These are phyloP conservation scores for Suillus tomentosus DNA, from an alignment of 768 basidiomycete genomes.

Conservation along the genomic window DNA sequence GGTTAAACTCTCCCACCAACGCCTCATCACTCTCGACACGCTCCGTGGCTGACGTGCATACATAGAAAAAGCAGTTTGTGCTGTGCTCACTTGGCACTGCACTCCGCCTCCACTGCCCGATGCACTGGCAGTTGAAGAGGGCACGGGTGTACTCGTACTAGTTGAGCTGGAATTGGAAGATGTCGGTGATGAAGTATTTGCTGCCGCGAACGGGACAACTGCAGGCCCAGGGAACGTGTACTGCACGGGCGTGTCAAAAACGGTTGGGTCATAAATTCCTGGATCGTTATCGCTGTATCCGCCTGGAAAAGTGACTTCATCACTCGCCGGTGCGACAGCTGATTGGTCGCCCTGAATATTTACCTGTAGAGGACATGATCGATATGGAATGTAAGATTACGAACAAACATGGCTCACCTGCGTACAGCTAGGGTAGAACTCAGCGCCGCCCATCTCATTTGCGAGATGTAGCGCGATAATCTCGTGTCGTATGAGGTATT, in stretches of 20 bases:
- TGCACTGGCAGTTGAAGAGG: constrained; percentile 14
- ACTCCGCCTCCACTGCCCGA: constrained; percentile 12
- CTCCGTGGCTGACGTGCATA: constrained; percentile 25
- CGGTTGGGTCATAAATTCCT: constrained; percentile 61
- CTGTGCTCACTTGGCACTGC: constrained; percentile 27
- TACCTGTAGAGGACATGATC: constrained; percentile 37
- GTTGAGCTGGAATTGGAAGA: constrained; percentile 21
- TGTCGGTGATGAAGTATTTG: constrained; percentile 14
- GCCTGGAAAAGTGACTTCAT: constrained; percentile 70
- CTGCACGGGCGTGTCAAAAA: constrained; percentile 34
- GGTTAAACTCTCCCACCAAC: constrained; percentile 7
- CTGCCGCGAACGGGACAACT: constrained; percentile 42
- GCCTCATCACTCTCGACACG: constrained; percentile 35
- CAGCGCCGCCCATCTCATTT: constrained; percentile 58
- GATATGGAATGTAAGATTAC: neutral
- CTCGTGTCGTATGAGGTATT: constrained; percentile 79
- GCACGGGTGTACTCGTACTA: constrained; percentile 4
- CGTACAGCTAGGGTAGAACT: constrained; percentile 79
- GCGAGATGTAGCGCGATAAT: constrained; percentile 78
- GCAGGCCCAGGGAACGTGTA: constrained; percentile 58
- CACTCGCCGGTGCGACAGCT: constrained; percentile 45
- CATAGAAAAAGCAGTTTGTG: constrained; percentile 7
- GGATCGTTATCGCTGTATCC: constrained; percentile 72
- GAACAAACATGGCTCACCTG: constrained; percentile 31
- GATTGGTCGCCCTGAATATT: constrained; percentile 54